Evolutionary conservation across 768 basidiomycete genomes (phyloP).

Genomic region (Imleria badia): DNA sequence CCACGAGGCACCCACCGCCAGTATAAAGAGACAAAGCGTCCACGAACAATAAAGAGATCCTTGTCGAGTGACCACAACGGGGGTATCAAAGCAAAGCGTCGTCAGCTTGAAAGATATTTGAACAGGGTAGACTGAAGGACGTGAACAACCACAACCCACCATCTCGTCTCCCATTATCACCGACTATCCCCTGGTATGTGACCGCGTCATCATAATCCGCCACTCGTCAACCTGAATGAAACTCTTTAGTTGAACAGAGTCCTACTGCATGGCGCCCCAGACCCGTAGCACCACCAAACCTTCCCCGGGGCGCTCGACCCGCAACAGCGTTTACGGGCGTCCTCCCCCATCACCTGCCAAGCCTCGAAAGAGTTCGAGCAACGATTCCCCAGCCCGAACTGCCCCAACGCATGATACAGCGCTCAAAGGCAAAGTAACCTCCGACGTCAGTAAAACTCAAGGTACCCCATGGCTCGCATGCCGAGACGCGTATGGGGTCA

Average conservation of each 20-base stretch:
- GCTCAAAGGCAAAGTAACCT: neutral
- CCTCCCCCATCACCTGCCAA: constrained; percentile 4
- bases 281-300: constrained; percentile 20
- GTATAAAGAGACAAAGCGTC: constrained; percentile 25
- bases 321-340: constrained; percentile 26
- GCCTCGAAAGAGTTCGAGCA: constrained; percentile 3
- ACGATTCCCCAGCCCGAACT: neutral
- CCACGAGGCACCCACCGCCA: constrained; percentile 5
- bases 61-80: constrained; percentile 4
- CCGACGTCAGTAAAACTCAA: neutral
- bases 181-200: neutral
- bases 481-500: constrained; percentile 12
- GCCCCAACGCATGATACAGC: neutral
- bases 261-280: constrained; percentile 25
- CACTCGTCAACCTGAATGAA: neutral
- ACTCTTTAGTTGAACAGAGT: neutral
- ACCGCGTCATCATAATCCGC: neutral
- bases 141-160: neutral
- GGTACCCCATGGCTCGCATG: constrained; percentile 20
- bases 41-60: constrained; percentile 16
- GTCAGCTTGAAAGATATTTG: constrained; percentile 20
- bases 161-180: neutral
- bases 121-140: constrained; percentile 7
- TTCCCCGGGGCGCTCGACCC: constrained; percentile 19
- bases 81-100: constrained; percentile 17